A percentile compares a stretch with the other conserved stretches of the same genome.
These are phyloP conservation scores for Geum urbanum DNA, from an alignment of 306 rosid species.

Conservation along the genomic window DNA sequence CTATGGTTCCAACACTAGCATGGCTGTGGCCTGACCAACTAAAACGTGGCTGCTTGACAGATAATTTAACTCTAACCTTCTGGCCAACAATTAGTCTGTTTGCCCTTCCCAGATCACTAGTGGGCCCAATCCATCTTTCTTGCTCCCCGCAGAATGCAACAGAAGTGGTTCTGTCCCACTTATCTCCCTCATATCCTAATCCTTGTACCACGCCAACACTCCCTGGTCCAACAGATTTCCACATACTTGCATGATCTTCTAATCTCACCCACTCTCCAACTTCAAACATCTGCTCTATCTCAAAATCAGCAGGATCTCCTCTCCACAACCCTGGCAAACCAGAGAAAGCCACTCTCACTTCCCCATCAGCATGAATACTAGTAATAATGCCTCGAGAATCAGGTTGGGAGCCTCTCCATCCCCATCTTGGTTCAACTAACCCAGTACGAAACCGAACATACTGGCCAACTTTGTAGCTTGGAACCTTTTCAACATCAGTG, in stretches of 20 bases:
- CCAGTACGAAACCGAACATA: slow-evolving; percentile 81
- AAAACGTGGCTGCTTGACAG: slow-evolving; percentile 79
- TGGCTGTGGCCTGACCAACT: slow-evolving; percentile 95
- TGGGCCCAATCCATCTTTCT: slow-evolving; percentile 87
- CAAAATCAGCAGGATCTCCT: slow-evolving; percentile 93
- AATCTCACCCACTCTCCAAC: slow-evolving; percentile 97
- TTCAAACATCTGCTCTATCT: slow-evolving; percentile 70
- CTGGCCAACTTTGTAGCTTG: slow-evolving; percentile 80
- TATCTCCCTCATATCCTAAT: slow-evolving; percentile 69
- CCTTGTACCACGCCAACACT: slow-evolving; percentile 95
- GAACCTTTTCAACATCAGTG: slow-evolving; percentile 86
- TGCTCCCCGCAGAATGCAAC: slow-evolving; percentile 95
- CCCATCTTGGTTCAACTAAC: slow-evolving; percentile 87
- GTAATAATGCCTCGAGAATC: slow-evolving; percentile 77
- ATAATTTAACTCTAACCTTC: slow-evolving; percentile 65
- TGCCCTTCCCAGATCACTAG: slow-evolving; percentile 62
- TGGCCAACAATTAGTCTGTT: slow-evolving; percentile 71
- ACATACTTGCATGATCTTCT: slow-evolving; percentile 48
- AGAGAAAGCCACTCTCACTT: slow-evolving; percentile 73
- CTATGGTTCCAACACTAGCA: slow-evolving; percentile 66
- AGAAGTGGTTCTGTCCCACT: slow-evolving; percentile 62
- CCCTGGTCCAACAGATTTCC: slow-evolving; percentile 83
- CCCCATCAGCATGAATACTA: slow-evolving; percentile 89
- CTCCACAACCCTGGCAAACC: slow-evolving; percentile 84
- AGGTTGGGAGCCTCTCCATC: slow-evolving; percentile 88